These are phyloP conservation scores for Verticillium klebahnii DNA, from an alignment of 2,329 filamentous ascomycete genomes.

Conservation along the genomic window DNA sequence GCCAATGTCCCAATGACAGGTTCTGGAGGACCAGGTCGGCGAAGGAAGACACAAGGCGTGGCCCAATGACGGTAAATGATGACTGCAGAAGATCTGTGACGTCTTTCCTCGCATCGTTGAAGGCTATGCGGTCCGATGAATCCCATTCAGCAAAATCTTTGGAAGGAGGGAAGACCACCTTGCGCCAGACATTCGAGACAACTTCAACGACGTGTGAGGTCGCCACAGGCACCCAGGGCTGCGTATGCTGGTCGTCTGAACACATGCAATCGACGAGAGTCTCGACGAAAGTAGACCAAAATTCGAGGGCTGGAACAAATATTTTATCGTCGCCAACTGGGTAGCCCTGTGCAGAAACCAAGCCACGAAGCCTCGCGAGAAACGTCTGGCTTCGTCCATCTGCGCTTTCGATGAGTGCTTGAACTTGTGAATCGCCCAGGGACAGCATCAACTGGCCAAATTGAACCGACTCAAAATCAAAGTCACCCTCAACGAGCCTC, in stretches of 20 bases:
- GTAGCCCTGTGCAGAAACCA: conserved; percentile 62
- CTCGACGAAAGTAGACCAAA: conserved; percentile 76
- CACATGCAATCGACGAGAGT: conserved; percentile 56
- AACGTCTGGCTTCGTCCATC: conserved; percentile 48
- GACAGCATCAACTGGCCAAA: conserved; percentile 65
- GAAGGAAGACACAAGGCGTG: conserved; percentile 52
- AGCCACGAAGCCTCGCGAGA: conserved; percentile 55
- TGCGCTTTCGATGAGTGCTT: conserved; percentile 50
- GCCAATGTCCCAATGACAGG: conserved; percentile 45
- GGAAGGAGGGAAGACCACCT: conserved; percentile 62
- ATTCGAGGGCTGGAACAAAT: conserved; percentile 70
- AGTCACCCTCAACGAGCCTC: conserved; percentile 52
- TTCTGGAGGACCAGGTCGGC: conserved; percentile 48
- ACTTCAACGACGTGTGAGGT: conserved; percentile 57
- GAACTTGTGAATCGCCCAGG: conserved; percentile 62
- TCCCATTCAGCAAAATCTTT: conserved; percentile 63
- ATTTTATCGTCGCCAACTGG: conserved; percentile 70
- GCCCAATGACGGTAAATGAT: conserved; percentile 58
- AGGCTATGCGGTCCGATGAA: conserved; percentile 60
- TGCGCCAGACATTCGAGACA: conserved; percentile 62
- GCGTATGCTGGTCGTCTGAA: conserved; percentile 39
- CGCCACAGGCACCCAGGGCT: conserved; percentile 54
- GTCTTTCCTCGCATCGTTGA: conserved; percentile 70
- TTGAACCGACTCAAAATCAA: conserved; percentile 58
- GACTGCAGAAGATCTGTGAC: conserved; percentile 74